These are phyloP conservation scores for Fusarium coffeatum DNA, from an alignment of 2,329 filamentous ascomycete genomes.

Conservation along the genomic window DNA sequence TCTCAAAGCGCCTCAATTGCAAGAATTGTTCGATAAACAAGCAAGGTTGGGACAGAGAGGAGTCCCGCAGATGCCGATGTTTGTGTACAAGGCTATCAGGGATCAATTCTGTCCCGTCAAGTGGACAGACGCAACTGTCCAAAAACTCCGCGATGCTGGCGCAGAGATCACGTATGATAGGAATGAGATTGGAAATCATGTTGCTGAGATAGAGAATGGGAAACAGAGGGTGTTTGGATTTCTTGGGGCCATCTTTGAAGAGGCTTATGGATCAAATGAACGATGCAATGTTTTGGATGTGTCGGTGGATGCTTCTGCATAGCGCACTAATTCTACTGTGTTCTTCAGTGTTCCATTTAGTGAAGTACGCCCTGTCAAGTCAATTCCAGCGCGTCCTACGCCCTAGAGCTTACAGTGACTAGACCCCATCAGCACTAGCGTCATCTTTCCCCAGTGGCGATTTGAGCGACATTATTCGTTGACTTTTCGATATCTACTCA, in stretches of 20 bases:
- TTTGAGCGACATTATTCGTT: background rate
- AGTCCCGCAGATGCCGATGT: constrained; percentile 59
- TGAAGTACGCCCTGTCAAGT: constrained; percentile 8
- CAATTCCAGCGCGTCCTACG: background rate
- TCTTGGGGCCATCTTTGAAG: constrained; percentile 30
- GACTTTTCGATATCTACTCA: background rate
- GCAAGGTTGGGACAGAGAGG: constrained; percentile 51
- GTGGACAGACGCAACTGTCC: constrained; percentile 58
- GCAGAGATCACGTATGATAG: constrained; percentile 58
- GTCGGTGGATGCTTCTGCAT: background rate
- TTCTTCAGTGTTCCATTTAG: constrained; percentile 4
- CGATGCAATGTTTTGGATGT: background rate
- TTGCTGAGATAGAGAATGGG: constrained; percentile 39
- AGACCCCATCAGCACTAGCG: background rate
- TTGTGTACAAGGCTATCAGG: constrained; percentile 61
- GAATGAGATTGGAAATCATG: constrained; percentile 58
- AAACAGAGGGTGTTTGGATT: constrained; percentile 25
- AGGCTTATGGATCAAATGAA: constrained; percentile 20
- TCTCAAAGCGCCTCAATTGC: constrained; percentile 36
- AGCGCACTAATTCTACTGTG: background rate
- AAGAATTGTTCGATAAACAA: constrained; percentile 45
- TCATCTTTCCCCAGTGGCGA: background rate
- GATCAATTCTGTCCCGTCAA: constrained; percentile 58
- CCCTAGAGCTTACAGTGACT: background rate
- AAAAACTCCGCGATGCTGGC: constrained; percentile 54